These are phyloP conservation scores for Helotiales sp. DNA, from an alignment of 2,329 filamentous ascomycete species.

Conservation along the genomic window DNA sequence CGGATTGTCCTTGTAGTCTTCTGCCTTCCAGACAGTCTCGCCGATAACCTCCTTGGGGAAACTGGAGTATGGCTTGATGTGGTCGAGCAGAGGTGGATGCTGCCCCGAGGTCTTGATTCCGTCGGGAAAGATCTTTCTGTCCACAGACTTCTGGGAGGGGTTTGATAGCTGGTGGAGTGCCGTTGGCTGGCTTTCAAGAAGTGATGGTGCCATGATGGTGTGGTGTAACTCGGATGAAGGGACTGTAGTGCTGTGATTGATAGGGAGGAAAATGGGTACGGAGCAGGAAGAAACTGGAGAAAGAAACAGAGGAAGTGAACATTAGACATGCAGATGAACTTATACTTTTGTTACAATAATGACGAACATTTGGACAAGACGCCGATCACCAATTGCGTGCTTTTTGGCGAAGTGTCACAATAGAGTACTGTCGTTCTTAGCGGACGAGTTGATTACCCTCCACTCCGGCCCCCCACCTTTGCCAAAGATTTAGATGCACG, in stretches of 20 bases:
- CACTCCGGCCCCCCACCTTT: neutral
- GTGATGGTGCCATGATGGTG: constrained; percentile 16
- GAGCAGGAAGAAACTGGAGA: neutral
- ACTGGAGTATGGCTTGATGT: constrained; percentile 67
- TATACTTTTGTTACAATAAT: neutral
- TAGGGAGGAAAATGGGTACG: neutral
- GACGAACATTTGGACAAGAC: neutral
- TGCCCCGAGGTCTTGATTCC: constrained; percentile 64
- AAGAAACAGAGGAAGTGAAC: neutral
- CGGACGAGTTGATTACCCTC: neutral
- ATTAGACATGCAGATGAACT: neutral
- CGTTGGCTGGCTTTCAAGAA: constrained; percentile 16
- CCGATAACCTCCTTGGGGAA: constrained; percentile 76
- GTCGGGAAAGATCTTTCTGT: constrained; percentile 43
- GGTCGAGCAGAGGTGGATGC: constrained; percentile 69
- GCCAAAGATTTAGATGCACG: neutral
- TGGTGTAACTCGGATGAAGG: neutral
- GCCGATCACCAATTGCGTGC: constrained; percentile 11
- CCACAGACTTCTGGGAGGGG: constrained; percentile 14
- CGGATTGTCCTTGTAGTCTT: constrained; percentile 42
- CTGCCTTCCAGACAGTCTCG: constrained; percentile 72
- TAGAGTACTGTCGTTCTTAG: too few relatives aligned
- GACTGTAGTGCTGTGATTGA: too few relatives aligned
- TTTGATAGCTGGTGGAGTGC: constrained; percentile 16
- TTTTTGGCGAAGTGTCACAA: constrained; percentile 1